Conservation (phyloP, 495 filamentous ascomycete species). For the Aspergillus sclerotiicarbonarius region DNA sequence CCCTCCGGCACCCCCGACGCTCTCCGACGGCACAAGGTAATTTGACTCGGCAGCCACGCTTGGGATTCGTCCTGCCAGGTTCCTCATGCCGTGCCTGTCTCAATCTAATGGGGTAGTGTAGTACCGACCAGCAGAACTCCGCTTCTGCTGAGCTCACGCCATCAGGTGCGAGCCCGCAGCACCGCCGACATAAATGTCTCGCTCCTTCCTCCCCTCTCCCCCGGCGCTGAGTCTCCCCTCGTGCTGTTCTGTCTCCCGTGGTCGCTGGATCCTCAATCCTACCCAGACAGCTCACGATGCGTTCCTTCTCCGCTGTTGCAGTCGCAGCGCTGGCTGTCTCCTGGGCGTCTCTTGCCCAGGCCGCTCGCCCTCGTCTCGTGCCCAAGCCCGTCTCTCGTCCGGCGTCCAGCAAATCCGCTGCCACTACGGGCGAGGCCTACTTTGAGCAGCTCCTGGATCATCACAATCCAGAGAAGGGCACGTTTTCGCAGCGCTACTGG, state of each 20-base stretch:
- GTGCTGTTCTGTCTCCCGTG: background rate
- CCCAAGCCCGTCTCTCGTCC: slow-evolving; percentile 8
- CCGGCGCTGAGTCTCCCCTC: background rate
- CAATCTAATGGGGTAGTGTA: background rate
- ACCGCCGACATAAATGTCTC: too few species aligned
- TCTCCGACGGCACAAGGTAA: slow-evolving; percentile 5
- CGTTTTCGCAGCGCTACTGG: slow-evolving; percentile 55
- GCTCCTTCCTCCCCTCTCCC: background rate
- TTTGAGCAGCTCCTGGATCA: slow-evolving; percentile 58
- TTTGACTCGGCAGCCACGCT: background rate
- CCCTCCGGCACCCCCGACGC: slow-evolving; percentile 1
- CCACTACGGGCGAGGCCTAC: slow-evolving; percentile 21
- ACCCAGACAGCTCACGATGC: slow-evolving; percentile 2
- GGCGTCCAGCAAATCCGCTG: background rate
- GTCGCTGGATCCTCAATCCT: background rate
- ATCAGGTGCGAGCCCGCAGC: too few species aligned
- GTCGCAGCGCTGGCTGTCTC: slow-evolving; percentile 1
- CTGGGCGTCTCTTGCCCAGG: slow-evolving; percentile 7
- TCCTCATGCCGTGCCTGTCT: background rate
- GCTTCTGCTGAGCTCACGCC: too few species aligned
- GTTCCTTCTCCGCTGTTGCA: slow-evolving; percentile 1
- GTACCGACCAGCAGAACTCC: too few species aligned
- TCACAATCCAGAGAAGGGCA: slow-evolving; percentile 47
- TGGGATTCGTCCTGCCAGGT: background rate
- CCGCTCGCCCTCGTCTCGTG: slow-evolving; percentile 3